Evolutionary conservation across 805 yeast species (phyloP), one percentile per base, ranked within the genome.

Genomic region (Suhomyces tanzawaensis): DNA sequence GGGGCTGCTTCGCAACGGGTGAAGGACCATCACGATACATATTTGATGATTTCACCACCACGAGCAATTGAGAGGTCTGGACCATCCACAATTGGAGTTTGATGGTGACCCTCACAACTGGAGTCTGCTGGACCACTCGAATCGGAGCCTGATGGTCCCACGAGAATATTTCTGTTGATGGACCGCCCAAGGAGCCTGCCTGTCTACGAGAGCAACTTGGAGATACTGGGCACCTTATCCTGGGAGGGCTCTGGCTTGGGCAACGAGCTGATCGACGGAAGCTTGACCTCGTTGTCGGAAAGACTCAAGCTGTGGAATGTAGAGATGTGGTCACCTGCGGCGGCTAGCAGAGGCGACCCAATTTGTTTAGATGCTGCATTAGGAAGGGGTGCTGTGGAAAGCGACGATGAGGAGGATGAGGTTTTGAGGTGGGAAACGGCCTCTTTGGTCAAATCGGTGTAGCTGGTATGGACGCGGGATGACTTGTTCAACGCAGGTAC

Each of bases 181-280:
- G n/a, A n/a, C n/a, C n/a, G n/a, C n/a, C n/a, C n/a, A n/a, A n/a
- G n/a, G n/a, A n/a, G n/a, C n/a, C n/a, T n/a, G n/a, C n/a, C n/a
- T n/a, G n/a, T n/a, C n/a, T n/a, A n/a, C n/a, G 38, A 35, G 13
- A 35, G 32, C 8, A 35, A 21, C 17, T 35, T 35, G 11, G 38
- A 35, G 29, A 46, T 42, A 19, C 41, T 42, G 19, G 49, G 45
- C 28, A 46, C 47, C 33, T 42, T 46, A 19, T 42, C 44, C 3
- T 29, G 16, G 7, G 37, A 34, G 9, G 33, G 25, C 13, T 29
- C 31, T 19, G 35, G 23, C 25, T 24, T 25, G 14, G 36, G 12
- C 15, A 35, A 31, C 19, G 39, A 24, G 13, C 36, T 39, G 12
- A 40, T 32, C 9, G 41, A 32, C 15, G 44, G 44, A 19, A 43